Percentiles rank a stretch among this genome's conserved stretches.
phyloP scores from a whole-genome alignment of 257 asterid species.

The Eucommia ulmoides region DNA sequence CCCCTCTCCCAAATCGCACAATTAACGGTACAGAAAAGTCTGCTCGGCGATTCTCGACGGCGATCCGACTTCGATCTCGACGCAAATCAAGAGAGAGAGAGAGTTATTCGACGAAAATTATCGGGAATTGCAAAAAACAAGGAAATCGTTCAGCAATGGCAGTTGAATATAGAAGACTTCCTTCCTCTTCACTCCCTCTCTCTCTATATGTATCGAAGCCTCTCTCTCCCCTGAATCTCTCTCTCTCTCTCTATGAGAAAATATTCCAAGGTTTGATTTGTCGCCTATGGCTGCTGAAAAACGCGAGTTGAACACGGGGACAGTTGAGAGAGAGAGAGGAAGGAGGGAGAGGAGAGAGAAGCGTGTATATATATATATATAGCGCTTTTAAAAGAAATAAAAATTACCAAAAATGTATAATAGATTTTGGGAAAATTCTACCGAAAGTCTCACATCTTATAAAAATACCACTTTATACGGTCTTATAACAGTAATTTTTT shows the following conservation, averaged over 20 bases:
- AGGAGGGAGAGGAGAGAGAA: conserved; percentile 2
- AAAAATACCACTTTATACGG: too few species aligned
- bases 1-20: too few species aligned
- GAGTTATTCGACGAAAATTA: neutral
- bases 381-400: too few species aligned
- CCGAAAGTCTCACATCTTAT: too few species aligned
- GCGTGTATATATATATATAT: too few species aligned
- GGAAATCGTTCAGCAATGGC: neutral
- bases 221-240: conserved; percentile 14
- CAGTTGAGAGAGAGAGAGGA: conserved; percentile 36
- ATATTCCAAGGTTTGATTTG: conserved; percentile 28
- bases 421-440: too few species aligned
- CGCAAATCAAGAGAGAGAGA: too few species aligned
- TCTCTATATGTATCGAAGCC: conserved; percentile 8
- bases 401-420: too few species aligned
- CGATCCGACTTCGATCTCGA: too few species aligned
- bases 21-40: too few species aligned
- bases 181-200: neutral
- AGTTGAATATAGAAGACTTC: neutral
- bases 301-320: conserved; percentile 94
- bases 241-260: too few species aligned
- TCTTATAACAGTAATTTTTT: too few species aligned
- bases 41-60: neutral
- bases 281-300: conserved; percentile 27
- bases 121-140: neutral